phyloP scores from a whole-genome alignment of 164 flowering plant species.

The Macadamia integrifolia region DNA sequence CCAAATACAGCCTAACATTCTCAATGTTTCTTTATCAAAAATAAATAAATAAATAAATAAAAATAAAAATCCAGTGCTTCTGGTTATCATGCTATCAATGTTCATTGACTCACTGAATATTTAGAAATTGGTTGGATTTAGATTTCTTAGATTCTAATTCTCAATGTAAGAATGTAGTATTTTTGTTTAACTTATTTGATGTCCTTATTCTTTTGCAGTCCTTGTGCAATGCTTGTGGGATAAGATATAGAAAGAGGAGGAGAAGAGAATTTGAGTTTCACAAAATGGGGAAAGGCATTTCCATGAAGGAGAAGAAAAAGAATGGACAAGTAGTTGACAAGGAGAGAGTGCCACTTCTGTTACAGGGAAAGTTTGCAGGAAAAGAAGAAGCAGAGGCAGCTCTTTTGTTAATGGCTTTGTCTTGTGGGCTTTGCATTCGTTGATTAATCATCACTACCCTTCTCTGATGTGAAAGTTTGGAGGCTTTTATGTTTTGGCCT shows the following conservation, averaged over 20 bases:
- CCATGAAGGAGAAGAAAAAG: neutral
- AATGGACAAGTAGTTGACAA: neutral
- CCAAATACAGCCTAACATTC: too few relatives aligned
- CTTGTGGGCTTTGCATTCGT: slow-evolving; percentile 10
- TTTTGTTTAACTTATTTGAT: neutral
- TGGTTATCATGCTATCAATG: too few relatives aligned
- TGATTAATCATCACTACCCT: too few relatives aligned
- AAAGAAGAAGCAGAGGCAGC: slow-evolving; percentile 20
- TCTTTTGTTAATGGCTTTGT: slow-evolving; percentile 18
- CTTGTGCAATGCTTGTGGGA: slow-evolving; percentile 23
- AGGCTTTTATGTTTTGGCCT: too few relatives aligned
- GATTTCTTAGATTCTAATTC: neutral
- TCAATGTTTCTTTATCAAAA: too few relatives aligned
- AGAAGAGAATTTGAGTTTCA: slow-evolving; percentile 2
- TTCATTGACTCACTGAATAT: too few relatives aligned
- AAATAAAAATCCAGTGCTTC: too few relatives aligned
- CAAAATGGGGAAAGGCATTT: neutral
- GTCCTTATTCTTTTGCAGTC: slow-evolving; percentile 8
- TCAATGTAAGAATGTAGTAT: neutral
- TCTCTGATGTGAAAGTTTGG: too few relatives aligned
- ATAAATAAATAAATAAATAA: too few relatives aligned
- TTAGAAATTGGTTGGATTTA: too few relatives aligned
- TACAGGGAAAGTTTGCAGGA: slow-evolving; percentile 1
- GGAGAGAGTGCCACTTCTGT: neutral
- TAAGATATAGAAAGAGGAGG: slow-evolving; percentile 9